Evolutionary conservation across 352 stramenopile species (phyloP).

Genomic region (Thalassiosira pacifica): DNA sequence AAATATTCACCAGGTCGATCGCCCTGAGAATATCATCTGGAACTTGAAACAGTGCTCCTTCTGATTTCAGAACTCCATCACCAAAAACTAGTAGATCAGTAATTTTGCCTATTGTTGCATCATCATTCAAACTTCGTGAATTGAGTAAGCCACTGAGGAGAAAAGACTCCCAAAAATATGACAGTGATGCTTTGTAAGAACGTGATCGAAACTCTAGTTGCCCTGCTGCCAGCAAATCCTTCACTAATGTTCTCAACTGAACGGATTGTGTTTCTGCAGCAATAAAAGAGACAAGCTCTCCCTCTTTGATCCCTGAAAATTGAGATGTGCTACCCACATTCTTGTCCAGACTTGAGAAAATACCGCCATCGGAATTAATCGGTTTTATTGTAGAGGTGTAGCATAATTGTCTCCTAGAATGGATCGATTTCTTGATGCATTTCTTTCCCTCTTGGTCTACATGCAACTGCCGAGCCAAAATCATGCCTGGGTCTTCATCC

Average conservation of each 20-base stretch:
- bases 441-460: slow-evolving; percentile 61
- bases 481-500: slow-evolving; percentile 46
- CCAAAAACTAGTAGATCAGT: slow-evolving; percentile 42
- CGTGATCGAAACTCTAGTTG: slow-evolving; percentile 59
- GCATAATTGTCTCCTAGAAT: slow-evolving; percentile 52
- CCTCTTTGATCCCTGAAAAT: slow-evolving; percentile 22
- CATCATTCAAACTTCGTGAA: slow-evolving; percentile 19
- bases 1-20: slow-evolving; percentile 36
- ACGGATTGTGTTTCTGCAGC: slow-evolving; percentile 15
- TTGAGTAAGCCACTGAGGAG: slow-evolving; percentile 47
- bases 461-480: slow-evolving; percentile 53
- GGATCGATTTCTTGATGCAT: slow-evolving; percentile 65
- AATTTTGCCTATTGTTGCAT: slow-evolving; percentile 17
- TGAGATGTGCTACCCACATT: slow-evolving; percentile 5
- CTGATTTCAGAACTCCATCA: slow-evolving; percentile 40
- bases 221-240: slow-evolving; percentile 61
- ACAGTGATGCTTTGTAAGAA: slow-evolving; percentile 61
- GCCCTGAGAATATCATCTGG: slow-evolving; percentile 44
- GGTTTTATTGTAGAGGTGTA: slow-evolving; percentile 45
- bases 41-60: slow-evolving; percentile 34
- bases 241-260: slow-evolving; percentile 47
- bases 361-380: background rate
- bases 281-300: slow-evolving; percentile 18
- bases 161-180: slow-evolving; percentile 69
- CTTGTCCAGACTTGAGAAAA: slow-evolving; percentile 45